These are phyloP conservation scores for Ceratobasidium sp. DNA, from an alignment of 1,284 basidiomycete genomes.

Conservation along the genomic window DNA sequence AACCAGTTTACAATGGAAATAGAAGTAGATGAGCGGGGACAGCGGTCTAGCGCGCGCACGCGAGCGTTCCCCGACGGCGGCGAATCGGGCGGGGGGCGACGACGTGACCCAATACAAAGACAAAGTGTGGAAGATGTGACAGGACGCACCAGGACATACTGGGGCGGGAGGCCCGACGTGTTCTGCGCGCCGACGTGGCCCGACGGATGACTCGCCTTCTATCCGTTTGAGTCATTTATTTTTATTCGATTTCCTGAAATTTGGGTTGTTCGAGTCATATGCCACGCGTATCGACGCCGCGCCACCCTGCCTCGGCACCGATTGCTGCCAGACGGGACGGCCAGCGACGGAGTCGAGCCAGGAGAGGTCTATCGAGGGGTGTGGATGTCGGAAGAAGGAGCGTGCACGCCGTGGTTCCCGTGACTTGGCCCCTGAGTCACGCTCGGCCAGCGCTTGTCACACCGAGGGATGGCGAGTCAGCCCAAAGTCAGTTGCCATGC, in stretches of 20 bases:
- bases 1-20: conserved; percentile 1
- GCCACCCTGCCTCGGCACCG: conserved; percentile 1
- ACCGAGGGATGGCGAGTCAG: conserved; percentile 19
- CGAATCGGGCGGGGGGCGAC: background rate
- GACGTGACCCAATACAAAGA: background rate
- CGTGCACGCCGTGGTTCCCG: background rate
- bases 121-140: conserved; percentile 25
- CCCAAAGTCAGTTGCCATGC: too few species aligned
- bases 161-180: background rate
- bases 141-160: conserved; percentile 5
- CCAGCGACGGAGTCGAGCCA: background rate
- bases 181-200: background rate
- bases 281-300: background rate
- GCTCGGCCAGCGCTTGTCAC: conserved; percentile 13
- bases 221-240: too few species aligned
- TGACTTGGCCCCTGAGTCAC: background rate
- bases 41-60: conserved; percentile 2
- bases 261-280: conserved; percentile 11
- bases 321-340: background rate
- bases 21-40: background rate
- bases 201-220: conserved; percentile 11
- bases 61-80: conserved; percentile 5
- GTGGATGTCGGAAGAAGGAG: conserved; percentile 1
- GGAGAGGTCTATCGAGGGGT: background rate
- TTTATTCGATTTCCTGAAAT: too few species aligned